phyloP scores from a whole-genome alignment of 2,329 filamentous ascomycete genomes.

The Fusarium dlaminii region DNA sequence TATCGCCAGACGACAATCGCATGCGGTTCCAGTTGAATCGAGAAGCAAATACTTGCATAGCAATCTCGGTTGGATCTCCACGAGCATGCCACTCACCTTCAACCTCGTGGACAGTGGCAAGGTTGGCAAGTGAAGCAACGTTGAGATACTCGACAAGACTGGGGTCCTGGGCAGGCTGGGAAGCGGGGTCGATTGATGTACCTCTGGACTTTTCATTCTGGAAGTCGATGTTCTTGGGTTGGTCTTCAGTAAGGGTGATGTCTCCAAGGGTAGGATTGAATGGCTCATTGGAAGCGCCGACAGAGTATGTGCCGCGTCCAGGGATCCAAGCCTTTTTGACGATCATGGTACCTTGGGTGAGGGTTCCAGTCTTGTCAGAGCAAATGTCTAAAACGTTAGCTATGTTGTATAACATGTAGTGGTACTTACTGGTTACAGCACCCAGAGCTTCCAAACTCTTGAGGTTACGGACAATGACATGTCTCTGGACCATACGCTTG shows the following conservation, averaged over 20 bases:
- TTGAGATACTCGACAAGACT: slow-evolving; percentile 66
- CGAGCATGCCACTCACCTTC: slow-evolving; percentile 68
- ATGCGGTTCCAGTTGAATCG: slow-evolving; percentile 72
- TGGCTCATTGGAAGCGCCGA: slow-evolving; percentile 62
- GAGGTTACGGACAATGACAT: slow-evolving; percentile 64
- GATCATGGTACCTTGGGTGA: slow-evolving; percentile 64
- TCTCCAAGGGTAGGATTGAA: slow-evolving; percentile 65
- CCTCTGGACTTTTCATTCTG: slow-evolving; percentile 40
- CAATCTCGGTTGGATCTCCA: slow-evolving; percentile 74
- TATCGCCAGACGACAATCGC: slow-evolving; percentile 59
- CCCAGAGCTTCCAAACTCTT: slow-evolving; percentile 66
- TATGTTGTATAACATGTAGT: background rate
- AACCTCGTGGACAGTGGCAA: slow-evolving; percentile 68
- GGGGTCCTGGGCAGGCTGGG: slow-evolving; percentile 56
- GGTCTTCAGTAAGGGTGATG: slow-evolving; percentile 51
- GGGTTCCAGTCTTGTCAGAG: slow-evolving; percentile 67
- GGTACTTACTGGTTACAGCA: slow-evolving; percentile 56
- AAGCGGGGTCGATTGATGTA: slow-evolving; percentile 37
- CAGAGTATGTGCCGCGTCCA: slow-evolving; percentile 56
- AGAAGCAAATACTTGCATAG: slow-evolving; percentile 77
- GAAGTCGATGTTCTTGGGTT: slow-evolving; percentile 50
- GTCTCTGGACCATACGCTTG: slow-evolving; percentile 61
- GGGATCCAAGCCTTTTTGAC: slow-evolving; percentile 63
- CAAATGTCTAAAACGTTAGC: slow-evolving; percentile 56
- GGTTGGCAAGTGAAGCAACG: slow-evolving; percentile 71